phyloP scores from a whole-genome alignment of 1,139 yeast genomes.

The Pichia cactophila region DNA sequence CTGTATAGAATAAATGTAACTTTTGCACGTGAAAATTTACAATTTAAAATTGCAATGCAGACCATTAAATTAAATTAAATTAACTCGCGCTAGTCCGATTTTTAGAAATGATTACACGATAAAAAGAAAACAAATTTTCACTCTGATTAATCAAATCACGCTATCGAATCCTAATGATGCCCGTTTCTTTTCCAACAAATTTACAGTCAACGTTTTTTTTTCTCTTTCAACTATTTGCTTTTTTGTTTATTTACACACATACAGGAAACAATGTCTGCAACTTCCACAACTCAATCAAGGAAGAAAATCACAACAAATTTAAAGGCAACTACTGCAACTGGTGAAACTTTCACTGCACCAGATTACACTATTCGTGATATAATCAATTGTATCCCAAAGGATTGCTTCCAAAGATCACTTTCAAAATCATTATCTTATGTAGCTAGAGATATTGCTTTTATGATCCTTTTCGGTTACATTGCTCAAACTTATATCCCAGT shows the following conservation, averaged over 20 bases:
- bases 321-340: slow-evolving; percentile 52
- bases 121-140: neutral
- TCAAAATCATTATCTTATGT: slow-evolving; percentile 54
- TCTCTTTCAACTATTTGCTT: neutral
- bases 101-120: no score
- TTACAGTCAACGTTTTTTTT: neutral
- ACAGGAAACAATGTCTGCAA: slow-evolving; percentile 15
- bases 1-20: neutral
- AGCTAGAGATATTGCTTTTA: slow-evolving; percentile 51
- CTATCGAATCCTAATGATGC: neutral
- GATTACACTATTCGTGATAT: slow-evolving; percentile 69
- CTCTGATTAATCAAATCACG: neutral
- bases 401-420: slow-evolving; percentile 63
- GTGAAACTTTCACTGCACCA: slow-evolving; percentile 63
- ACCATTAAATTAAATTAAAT: no score
- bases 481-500: slow-evolving; percentile 49
- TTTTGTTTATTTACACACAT: neutral
- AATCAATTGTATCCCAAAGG: slow-evolving; percentile 64
- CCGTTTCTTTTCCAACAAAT: neutral
- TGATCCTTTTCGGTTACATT: slow-evolving; percentile 43
- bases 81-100: no score
- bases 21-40: no score
- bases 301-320: slow-evolving; percentile 11
- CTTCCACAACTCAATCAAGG: slow-evolving; percentile 11
- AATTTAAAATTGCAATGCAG: no score